phyloP scores from a whole-genome alignment of 495 filamentous ascomycete genomes.

The Neurospora sp. region DNA sequence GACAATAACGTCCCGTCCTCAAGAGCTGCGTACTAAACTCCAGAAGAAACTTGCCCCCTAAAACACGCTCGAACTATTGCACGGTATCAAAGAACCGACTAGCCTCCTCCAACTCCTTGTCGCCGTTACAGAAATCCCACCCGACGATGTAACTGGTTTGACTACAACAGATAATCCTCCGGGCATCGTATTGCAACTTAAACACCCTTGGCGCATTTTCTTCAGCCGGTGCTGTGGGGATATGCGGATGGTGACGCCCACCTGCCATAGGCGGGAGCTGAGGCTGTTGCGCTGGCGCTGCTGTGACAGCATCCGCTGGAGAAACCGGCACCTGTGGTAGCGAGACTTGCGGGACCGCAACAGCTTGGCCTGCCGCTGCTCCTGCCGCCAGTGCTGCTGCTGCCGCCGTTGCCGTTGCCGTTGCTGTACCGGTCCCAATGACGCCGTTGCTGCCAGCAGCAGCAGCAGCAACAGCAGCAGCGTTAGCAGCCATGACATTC shows the following conservation, averaged over 20 bases:
- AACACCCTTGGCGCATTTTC: slow-evolving; percentile 66
- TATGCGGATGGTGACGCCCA: slow-evolving; percentile 10
- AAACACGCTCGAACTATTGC: slow-evolving; percentile 21
- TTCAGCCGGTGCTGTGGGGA: slow-evolving; percentile 12
- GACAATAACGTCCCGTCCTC: not conserved
- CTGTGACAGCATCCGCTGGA: not conserved
- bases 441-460: not conserved
- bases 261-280: not conserved
- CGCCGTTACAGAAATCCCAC: slow-evolving; percentile 95
- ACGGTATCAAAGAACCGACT: slow-evolving; percentile 61
- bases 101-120: slow-evolving; percentile 71
- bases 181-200: slow-evolving; percentile 92
- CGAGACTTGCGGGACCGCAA: not conserved
- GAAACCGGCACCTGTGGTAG: not conserved
- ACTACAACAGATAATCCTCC: slow-evolving; percentile 88
- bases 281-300: not conserved
- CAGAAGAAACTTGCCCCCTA: not conserved
- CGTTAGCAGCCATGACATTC: not conserved
- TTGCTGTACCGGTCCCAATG: not conserved
- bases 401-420: not conserved
- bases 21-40: not conserved
- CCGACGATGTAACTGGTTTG: slow-evolving; percentile 87
- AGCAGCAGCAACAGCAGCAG: not conserved
- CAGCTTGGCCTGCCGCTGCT: not conserved
- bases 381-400: not conserved